Conservation (phyloP, 306 rosid species). For the Cucumis hystrix region DNA sequence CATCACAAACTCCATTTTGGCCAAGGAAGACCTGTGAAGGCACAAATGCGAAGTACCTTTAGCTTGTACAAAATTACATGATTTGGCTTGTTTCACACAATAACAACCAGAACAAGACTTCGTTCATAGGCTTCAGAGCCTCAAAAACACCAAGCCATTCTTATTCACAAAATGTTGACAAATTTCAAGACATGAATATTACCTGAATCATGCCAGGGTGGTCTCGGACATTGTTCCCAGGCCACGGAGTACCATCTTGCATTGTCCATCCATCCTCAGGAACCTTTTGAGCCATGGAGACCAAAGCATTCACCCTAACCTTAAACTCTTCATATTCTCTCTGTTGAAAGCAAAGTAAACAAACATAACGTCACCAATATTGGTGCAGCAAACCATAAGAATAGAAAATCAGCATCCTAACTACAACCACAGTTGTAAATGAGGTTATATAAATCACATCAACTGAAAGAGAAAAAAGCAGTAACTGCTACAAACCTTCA, state of each 20-base stretch:
- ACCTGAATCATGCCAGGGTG: slow-evolving; percentile 99
- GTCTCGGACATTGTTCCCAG: slow-evolving; percentile 88
- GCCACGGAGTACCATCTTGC: slow-evolving; percentile 99
- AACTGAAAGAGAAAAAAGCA: not conserved
- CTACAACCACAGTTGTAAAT: not conserved
- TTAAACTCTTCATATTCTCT: slow-evolving; percentile 95
- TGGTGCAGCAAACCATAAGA: not conserved
- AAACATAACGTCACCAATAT: not conserved
- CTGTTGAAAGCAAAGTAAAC: slow-evolving; percentile 21
- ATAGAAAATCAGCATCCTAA: not conserved
- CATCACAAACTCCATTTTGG: slow-evolving; percentile 64
- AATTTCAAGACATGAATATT: not conserved
- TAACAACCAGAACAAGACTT: not conserved
- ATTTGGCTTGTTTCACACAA: not conserved
- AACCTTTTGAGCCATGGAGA: slow-evolving; percentile 81
- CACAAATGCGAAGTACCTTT: not conserved
- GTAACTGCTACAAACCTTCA: slow-evolving; percentile 49
- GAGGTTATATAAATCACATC: not conserved
- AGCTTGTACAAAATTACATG: not conserved
- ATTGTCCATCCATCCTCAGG: slow-evolving; percentile 99
- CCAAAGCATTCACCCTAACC: slow-evolving; percentile 74
- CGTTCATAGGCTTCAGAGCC: not conserved
- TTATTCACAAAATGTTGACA: not conserved
- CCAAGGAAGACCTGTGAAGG: slow-evolving; percentile 70
- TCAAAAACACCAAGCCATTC: not conserved